phyloP scores from a whole-genome alignment of 352 stramenopile genomes.

The Lagenidium sp. region DNA sequence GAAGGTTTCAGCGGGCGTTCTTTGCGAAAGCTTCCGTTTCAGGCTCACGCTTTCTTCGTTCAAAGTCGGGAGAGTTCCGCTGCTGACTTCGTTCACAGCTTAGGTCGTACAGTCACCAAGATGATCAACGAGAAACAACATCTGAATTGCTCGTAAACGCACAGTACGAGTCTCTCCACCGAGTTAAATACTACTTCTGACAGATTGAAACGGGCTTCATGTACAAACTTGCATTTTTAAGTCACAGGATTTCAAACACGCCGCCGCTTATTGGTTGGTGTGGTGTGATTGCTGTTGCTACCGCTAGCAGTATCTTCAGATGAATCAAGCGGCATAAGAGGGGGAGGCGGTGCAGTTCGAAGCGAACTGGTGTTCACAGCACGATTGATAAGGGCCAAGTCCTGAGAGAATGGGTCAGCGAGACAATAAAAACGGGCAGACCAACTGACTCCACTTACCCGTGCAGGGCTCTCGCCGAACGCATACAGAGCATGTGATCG shows the following conservation, averaged over 20 bases:
- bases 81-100: not conserved
- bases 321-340: not conserved
- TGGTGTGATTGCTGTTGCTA: slow-evolving; percentile 14
- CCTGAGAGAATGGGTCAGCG: no score
- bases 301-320: slow-evolving; percentile 7
- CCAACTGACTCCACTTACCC: no score
- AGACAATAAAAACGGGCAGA: no score
- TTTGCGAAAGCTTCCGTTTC: slow-evolving; percentile 82
- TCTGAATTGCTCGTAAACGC: not conserved
- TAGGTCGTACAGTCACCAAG: no score
- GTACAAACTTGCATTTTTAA: not conserved
- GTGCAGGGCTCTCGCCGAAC: slow-evolving; percentile 77
- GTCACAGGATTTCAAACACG: slow-evolving; percentile 11
- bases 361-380: slow-evolving; percentile 11
- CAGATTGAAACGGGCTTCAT: no score
- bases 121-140: no score
- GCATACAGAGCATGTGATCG: slow-evolving; percentile 78
- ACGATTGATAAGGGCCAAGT: slow-evolving; percentile 20
- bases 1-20: slow-evolving; percentile 67
- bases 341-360: slow-evolving; percentile 7
- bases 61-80: no score
- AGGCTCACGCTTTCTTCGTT: slow-evolving; percentile 63
- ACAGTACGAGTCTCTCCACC: no score
- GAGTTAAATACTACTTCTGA: no score
- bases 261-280: slow-evolving; percentile 15